Percentiles rank a stretch among this genome's conserved stretches.
These are phyloP conservation scores for Mortierella polycephala DNA, from an alignment of 371 early-diverging fungal genomes.

Conservation along the genomic window DNA sequence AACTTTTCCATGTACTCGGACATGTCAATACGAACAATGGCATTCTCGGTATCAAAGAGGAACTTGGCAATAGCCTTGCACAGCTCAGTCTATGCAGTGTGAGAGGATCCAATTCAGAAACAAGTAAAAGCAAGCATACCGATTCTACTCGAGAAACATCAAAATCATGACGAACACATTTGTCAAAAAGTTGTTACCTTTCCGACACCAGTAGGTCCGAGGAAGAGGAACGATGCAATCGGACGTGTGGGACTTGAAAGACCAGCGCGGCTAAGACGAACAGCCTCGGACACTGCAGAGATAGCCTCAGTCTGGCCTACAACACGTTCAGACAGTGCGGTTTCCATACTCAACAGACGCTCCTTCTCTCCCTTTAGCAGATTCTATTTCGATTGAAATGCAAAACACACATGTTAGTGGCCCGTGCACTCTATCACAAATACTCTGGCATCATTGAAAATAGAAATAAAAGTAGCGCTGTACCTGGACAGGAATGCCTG, in stretches of 20 bases:
- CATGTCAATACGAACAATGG: conserved; percentile 93
- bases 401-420: background rate
- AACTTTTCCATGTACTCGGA: conserved; percentile 88
- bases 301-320: conserved; percentile 92
- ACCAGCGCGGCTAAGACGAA: conserved; percentile 84
- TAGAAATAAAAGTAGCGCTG: background rate
- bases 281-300: conserved; percentile 80
- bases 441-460: too few species aligned
- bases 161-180: background rate
- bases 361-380: conserved; percentile 85
- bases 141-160: background rate
- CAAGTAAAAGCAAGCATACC: background rate
- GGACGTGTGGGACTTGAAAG: conserved; percentile 84
- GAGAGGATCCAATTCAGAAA: background rate
- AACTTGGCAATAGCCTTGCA: conserved; percentile 91
- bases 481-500: conserved; percentile 89
- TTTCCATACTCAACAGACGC: conserved; percentile 85
- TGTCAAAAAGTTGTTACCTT: conserved; percentile 60
- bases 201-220: conserved; percentile 94
- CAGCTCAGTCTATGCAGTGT: conserved; percentile 70
- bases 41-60: conserved; percentile 87
- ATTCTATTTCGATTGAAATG: conserved; percentile 49
- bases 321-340: conserved; percentile 73
- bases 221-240: conserved; percentile 91
- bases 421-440: background rate